Evolutionary conservation across 192 early-diverging fungal genomes (phyloP), one percentile per base, ranked within the genome.

Genomic region (Haplosporangium gracile): DNA sequence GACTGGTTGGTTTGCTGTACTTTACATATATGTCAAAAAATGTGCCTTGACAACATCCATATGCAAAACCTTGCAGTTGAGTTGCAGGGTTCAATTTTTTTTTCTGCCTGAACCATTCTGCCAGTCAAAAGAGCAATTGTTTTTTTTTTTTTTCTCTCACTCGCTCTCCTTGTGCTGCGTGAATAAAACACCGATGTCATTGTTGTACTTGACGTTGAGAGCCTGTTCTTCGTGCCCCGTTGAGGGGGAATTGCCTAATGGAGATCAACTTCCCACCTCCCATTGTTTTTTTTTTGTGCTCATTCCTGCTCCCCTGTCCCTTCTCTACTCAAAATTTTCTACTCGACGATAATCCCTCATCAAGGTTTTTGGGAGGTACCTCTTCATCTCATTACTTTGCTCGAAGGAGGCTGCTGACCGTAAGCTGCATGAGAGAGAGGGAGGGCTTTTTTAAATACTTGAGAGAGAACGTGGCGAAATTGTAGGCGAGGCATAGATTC

Each of bases 81-180:
- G n/a, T 55, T 24, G 51, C 20, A 55, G 51, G 4, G 22, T 65
- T 26, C 60, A 0, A 24, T 26, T 26, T 29, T 63, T 29, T n/a
- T 65, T 65, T 65, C 60, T 65, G 60, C 60, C 60, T 65, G 60
- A 65, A 65, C 60, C 60, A 65, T 65, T 65, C 60, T 65, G 60
- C 60, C 60, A 65, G 60, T 5, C 13, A 29, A 29, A 71, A 16
- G 70, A 71, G 34, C 43, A 45, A 45, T 45, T 45, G 29, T 22
- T 24, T 42, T 65, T 29, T 32, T 29, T 26, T 0, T 57, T 18
- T 55, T 4, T 15, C 43, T 45, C 43, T 45, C 15, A 2, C 13
- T 9, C 42, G 0, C 49, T 53, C 49, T 53, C 18, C 26, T 7
- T 26, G 18, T 6, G 4, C 18, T 24, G 55, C 20, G 24, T 57